A percentile compares a stretch with the other conserved stretches of the same genome.
These are phyloP conservation scores for Solanum paucissectum DNA, from an alignment of 257 asterid genomes.

Conservation along the genomic window DNA sequence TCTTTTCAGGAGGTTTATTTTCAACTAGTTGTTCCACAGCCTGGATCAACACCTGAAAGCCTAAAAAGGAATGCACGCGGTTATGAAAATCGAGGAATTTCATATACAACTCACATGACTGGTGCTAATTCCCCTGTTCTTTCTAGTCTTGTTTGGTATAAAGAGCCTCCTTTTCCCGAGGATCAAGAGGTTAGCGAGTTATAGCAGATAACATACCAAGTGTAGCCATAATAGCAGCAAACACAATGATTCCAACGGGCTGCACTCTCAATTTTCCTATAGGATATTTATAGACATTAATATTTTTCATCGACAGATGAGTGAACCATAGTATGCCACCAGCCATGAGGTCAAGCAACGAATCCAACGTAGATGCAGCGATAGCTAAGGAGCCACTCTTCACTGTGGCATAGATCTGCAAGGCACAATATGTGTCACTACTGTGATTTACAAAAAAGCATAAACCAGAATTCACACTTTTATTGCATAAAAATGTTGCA, in stretches of 20 bases:
- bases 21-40: conserved; percentile 10
- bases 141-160: neutral
- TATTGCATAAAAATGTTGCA: neutral
- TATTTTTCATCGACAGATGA: conserved; percentile 70
- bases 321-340: conserved; percentile 93
- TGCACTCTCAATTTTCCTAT: conserved; percentile 94
- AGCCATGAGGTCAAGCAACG: conserved; percentile 91
- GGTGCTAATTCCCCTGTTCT: neutral
- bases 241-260: conserved; percentile 85
- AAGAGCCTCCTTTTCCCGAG: neutral
- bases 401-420: conserved; percentile 62
- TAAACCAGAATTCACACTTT: neutral
- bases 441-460: neutral
- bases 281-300: conserved; percentile 79
- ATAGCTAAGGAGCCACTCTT: conserved; percentile 81
- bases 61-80: neutral
- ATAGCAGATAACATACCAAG: conserved; percentile 42
- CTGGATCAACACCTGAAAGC: conserved; percentile 11
- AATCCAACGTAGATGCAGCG: conserved; percentile 95
- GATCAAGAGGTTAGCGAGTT: neutral
- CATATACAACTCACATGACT: neutral
- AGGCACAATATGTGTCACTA: neutral
- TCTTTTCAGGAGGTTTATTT: conserved; percentile 11
- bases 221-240: conserved; percentile 96
- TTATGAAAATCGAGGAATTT: neutral